Base-by-base conservation (phyloP, 2,329 filamentous ascomycete species). In the Aureobasidium musti region DNA sequence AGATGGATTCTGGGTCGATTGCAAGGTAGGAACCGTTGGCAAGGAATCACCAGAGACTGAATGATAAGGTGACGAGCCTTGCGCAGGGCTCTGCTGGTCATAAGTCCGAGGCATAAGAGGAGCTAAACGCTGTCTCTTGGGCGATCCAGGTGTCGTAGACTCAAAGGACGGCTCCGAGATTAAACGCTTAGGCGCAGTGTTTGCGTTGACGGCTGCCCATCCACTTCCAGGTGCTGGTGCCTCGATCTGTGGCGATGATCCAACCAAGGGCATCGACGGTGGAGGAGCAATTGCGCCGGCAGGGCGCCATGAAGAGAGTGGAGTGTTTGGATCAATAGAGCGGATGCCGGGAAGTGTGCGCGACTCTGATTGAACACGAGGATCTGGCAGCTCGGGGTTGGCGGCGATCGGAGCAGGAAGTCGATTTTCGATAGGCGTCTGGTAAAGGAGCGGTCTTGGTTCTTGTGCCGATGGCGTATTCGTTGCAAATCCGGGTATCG, bases 181-280 rank as follows among this genome's bases (percentile, higher is more conserved):
- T 28, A 69, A 71, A 3, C 81, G 77, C 68, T 82, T 82, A 2
- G 72, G 70, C 7, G 75, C 74, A 43, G 77, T 72, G 64, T 78
- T 79, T 47, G 78, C 72, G 23, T 82, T 82, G 23, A 82, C 77
- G 6, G 79, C 74, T 1, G 79, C 77, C 80, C 80, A 82, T 19
- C 79, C 79, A 53, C 71, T 76, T 17, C 69, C 64, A 8, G 69
- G 49, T 33, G 73, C 70, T 37, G 68, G 68, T 10, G 70, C 60
- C n/a, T 69, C 70, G n/a, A 71, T 68, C 26, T 69, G 68, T 69
- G 70, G 52, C 56, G 69, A 43, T 61, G 65, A 28, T 49, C 67
- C 56, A 33, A 53, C 52, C 49, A 60, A 30, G 5, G 63, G 37
- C 37, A 60, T 53, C 21, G 68, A 52, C 41, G 67, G 67, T 43